phyloP scores from a whole-genome alignment of 345 rosid species.

The Hibiscus mutabilis region DNA sequence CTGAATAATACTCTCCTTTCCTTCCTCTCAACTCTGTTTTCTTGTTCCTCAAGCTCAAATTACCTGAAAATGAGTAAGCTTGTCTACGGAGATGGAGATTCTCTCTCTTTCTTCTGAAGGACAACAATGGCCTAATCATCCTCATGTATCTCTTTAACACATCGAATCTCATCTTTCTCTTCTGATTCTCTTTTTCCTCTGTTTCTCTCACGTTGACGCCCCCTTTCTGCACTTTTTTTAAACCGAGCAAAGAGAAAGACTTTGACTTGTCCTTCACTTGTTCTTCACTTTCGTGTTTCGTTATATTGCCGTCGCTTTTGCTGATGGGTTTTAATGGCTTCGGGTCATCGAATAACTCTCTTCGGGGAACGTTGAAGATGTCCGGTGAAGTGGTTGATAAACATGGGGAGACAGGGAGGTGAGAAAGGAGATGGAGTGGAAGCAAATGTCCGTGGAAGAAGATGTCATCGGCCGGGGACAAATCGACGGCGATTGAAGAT shows the following conservation, averaged over 20 bases:
- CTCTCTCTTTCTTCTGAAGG: conserved; percentile 51
- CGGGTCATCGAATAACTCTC: conserved; percentile 32
- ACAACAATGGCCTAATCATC: conserved; percentile 41
- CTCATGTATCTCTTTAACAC: conserved; percentile 48
- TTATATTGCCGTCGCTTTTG: conserved; percentile 7
- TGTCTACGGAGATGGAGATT: too few species aligned
- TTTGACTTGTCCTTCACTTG: conserved; percentile 39
- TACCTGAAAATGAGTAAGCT: conserved; percentile 45
- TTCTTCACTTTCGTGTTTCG: not conserved
- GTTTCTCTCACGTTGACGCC: conserved; percentile 20
- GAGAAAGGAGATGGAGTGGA: conserved; percentile 77
- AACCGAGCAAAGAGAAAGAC: conserved; percentile 67
- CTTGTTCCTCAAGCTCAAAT: conserved; percentile 24
- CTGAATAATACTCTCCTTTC: conserved; percentile 59
- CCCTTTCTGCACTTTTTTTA: conserved; percentile 45
- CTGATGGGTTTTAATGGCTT: conserved; percentile 5
- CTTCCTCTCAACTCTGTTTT: conserved; percentile 34
- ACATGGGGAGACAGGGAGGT: conserved; percentile 68
- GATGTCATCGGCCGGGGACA: conserved; percentile 90
- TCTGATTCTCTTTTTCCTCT: conserved; percentile 26
- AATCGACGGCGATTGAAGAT: conserved; percentile 56
- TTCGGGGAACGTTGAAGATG: conserved; percentile 53
- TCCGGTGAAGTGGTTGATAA: conserved; percentile 64
- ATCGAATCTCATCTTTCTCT: conserved; percentile 54
- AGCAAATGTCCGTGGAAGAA: conserved; percentile 97